These are phyloP conservation scores for Auricularia heimuer DNA, from an alignment of 768 basidiomycete genomes.

Conservation along the genomic window DNA sequence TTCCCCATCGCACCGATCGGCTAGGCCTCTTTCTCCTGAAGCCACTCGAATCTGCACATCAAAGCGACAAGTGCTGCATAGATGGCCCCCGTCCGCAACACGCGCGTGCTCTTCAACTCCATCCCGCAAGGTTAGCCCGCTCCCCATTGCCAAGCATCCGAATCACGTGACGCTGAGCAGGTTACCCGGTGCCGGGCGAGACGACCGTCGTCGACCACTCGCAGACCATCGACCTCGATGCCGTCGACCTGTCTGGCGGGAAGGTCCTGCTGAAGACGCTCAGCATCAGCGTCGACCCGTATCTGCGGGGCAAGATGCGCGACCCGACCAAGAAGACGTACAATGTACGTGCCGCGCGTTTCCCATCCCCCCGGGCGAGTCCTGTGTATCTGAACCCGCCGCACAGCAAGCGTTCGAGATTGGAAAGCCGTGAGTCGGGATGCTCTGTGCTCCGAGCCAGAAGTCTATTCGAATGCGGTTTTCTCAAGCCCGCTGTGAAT, in stretches of 20 bases:
- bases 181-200: constrained; percentile 24
- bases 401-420: background rate
- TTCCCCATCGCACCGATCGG: too few relatives aligned
- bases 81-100: background rate
- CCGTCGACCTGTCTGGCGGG: constrained; percentile 34
- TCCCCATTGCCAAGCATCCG: background rate
- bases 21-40: too few relatives aligned
- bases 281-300: constrained; percentile 38
- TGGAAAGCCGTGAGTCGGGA: background rate
- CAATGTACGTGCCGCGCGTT: background rate
- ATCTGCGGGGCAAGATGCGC: constrained; percentile 31
- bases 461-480: background rate
- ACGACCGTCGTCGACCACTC: constrained; percentile 36
- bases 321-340: background rate
- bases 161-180: background rate
- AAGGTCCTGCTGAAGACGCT: constrained; percentile 39
- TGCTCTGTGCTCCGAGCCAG: too few relatives aligned
- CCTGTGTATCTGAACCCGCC: too few relatives aligned
- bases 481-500: constrained; percentile 12
- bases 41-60: too few relatives aligned
- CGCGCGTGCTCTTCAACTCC: background rate
- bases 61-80: too few relatives aligned
- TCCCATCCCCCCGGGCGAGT: too few relatives aligned
- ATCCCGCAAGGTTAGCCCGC: background rate
- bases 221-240: constrained; percentile 42